Evolutionary conservation across 345 rosid genomes (phyloP).

Genomic region (Combretum micranthum): DNA sequence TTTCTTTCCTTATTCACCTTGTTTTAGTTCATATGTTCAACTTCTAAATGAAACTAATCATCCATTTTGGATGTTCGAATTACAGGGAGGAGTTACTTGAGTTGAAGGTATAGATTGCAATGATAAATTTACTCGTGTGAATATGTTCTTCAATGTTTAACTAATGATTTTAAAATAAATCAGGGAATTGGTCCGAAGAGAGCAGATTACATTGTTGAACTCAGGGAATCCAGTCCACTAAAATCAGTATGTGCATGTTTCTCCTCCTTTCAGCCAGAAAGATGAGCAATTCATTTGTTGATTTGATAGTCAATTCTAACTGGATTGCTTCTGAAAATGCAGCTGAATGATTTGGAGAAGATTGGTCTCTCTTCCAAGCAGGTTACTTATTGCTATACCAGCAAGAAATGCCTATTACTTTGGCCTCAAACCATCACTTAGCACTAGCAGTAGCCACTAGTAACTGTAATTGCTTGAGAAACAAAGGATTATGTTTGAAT

Average conservation of each 20-base stretch:
- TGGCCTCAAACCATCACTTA: not conserved
- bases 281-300: not conserved
- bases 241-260: slow-evolving; percentile 38
- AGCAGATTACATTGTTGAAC: slow-evolving; percentile 66
- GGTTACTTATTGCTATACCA: slow-evolving; percentile 19
- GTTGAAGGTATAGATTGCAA: slow-evolving; percentile 45
- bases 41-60: not conserved
- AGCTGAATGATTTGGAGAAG: slow-evolving; percentile 73
- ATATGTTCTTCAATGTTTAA: not conserved
- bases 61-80: not conserved
- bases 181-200: slow-evolving; percentile 82
- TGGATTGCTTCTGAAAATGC: slow-evolving; percentile 12
- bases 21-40: not conserved
- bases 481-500: not conserved
- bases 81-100: slow-evolving; percentile 73
- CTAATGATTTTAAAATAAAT: not conserved
- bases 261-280: not conserved
- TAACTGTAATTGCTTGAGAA: not conserved
- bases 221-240: slow-evolving; percentile 59
- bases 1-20: not conserved
- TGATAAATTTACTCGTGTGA: not conserved
- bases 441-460: not conserved
- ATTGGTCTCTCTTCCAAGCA: slow-evolving; percentile 84
- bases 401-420: too few relatives aligned
- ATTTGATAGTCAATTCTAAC: not conserved